Evolutionary conservation across 257 asterid genomes (phyloP), one percentile per base, ranked within the genome.

Genomic region (Capsicum rhomboideum): DNA sequence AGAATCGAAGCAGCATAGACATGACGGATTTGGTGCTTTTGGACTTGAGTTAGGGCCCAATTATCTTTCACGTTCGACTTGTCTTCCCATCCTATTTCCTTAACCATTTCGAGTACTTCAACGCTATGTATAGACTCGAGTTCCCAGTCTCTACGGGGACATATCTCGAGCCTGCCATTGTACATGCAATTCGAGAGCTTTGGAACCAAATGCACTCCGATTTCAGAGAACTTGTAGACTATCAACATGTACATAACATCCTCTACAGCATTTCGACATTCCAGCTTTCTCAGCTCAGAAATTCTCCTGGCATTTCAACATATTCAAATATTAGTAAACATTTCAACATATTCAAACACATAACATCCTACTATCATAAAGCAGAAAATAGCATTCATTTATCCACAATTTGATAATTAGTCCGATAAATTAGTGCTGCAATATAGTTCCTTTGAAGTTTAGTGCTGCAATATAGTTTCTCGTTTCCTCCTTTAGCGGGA

Each of bases 91-190:
- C 97, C 95, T 17, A 91, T 79, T 20, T 92, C 95, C 84, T 87
- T 91, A 53, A 97, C 92, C 93, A 97, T 87, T 63, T 95, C 91
- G 29, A 95, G 86, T 50, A 82, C 94, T 86, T 93, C 97, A 23
- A 69, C 54, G 83, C 89, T 88, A 77, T 97, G 96, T 26, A 97
- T 90, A 3, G 99, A 95, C 91, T 93, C 93, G 6, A 97, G 97
- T 52, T 93, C 97, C 94, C 96, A 93, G 67, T 93, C 93, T 87
- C 87, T 92, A 1, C 94, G 88, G 13, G 99, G 97, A 79, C 87
- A 86, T 53, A 97, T 91, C 90, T 97, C 99, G 0, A 97, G 90
- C 81, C 99, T 85, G 59, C 91, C 92, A 55, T 92, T 90, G 28
- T 78, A 93, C 50, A 93, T 77, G 83, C 99, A 95, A 89, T 91